These are phyloP conservation scores for Irpex sp. DNA, from an alignment of 1,284 basidiomycete genomes.

Conservation along the genomic window DNA sequence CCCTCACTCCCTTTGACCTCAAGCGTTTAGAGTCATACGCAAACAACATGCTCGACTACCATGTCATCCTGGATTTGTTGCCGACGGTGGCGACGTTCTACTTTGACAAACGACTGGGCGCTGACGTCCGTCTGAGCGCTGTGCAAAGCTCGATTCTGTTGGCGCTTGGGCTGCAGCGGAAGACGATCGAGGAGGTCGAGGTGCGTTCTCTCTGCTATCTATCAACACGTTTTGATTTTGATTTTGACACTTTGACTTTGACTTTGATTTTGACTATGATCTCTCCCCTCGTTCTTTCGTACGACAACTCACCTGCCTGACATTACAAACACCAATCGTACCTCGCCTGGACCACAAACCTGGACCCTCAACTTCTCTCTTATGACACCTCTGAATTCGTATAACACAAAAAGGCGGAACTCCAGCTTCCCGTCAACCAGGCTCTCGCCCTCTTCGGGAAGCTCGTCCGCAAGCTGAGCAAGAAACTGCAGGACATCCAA, in stretches of 20 bases:
- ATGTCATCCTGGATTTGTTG: conserved; percentile 91
- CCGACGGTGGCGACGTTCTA: conserved; percentile 80
- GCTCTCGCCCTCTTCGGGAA: conserved; percentile 91
- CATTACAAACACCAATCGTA: too few species aligned
- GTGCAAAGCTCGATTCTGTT: conserved; percentile 89
- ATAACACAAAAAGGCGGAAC: conserved; percentile 50
- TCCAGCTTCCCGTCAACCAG: conserved; percentile 85
- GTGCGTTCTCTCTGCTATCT: conserved; percentile 33
- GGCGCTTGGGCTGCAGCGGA: conserved; percentile 89
- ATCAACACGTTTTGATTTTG: background rate
- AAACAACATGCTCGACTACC: conserved; percentile 95
- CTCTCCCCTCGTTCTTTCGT: background rate
- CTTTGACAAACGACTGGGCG: conserved; percentile 76
- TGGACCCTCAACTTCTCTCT: too few species aligned
- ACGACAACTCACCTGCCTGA: too few species aligned
- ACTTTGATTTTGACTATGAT: background rate
- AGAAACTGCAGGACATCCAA: conserved; percentile 78
- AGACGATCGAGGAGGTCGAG: conserved; percentile 88
- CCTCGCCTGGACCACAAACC: too few species aligned
- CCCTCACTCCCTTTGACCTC: conserved; percentile 91
- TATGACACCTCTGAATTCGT: background rate
- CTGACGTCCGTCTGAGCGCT: conserved; percentile 67
- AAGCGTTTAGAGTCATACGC: conserved; percentile 96
- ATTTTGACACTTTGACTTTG: background rate
- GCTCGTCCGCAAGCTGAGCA: conserved; percentile 83